Conservation (phyloP, 2,329 filamentous ascomycete species). For the Aspergillus ruber region DNA sequence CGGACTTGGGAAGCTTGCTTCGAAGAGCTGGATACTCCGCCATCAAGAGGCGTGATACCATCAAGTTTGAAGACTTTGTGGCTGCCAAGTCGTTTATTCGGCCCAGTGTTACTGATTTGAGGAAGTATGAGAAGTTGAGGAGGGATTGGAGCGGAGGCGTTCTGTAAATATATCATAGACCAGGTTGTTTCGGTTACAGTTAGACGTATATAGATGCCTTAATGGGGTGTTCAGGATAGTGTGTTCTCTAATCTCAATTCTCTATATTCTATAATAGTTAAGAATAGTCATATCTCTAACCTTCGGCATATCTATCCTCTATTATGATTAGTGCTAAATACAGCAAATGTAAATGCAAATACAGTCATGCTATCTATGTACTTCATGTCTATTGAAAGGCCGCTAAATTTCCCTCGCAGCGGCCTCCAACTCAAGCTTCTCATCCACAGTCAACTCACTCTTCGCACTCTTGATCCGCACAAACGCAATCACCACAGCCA, state of each 20-base stretch:
- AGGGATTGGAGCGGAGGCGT: slow-evolving; percentile 42
- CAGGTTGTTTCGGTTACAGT: not conserved
- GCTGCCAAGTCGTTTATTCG: slow-evolving; percentile 34
- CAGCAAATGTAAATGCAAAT: too few species aligned
- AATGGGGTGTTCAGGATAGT: too few species aligned
- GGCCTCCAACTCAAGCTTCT: slow-evolving; percentile 33
- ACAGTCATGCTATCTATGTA: too few species aligned
- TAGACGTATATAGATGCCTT: too few species aligned
- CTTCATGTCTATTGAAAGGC: too few species aligned
- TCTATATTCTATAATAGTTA: too few species aligned
- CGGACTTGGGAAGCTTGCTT: slow-evolving; percentile 55
- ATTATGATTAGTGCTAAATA: too few species aligned
- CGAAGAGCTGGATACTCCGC: slow-evolving; percentile 54
- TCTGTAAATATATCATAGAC: slow-evolving; percentile 13
- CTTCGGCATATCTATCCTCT: too few species aligned
- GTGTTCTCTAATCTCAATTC: too few species aligned
- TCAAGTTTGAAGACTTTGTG: slow-evolving; percentile 42
- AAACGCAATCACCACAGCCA: slow-evolving; percentile 49
- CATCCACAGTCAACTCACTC: slow-evolving; percentile 54
- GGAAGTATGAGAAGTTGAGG: slow-evolving; percentile 51
- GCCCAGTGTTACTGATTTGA: slow-evolving; percentile 52
- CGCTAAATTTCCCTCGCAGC: not conserved
- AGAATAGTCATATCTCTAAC: too few species aligned
- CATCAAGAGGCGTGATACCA: slow-evolving; percentile 42
- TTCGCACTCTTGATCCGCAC: slow-evolving; percentile 51